These are phyloP conservation scores for Xerocomus amazonicus DNA, from an alignment of 1,284 basidiomycete species.

Conservation along the genomic window DNA sequence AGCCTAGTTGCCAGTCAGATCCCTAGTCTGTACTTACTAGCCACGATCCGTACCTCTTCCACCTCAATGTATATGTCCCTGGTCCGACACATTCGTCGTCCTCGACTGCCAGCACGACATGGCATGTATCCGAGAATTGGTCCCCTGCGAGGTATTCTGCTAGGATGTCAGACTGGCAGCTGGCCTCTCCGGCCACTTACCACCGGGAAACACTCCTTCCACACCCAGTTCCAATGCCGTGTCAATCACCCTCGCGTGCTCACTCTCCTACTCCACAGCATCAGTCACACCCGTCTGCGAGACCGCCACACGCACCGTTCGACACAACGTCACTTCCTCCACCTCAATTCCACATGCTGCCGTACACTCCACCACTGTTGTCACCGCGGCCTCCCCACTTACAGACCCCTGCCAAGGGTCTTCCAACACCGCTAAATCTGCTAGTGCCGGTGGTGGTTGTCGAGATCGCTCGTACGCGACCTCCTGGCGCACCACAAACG, in stretches of 20 bases:
- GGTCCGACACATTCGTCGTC: conserved; percentile 49
- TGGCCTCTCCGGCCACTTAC: conserved; percentile 22
- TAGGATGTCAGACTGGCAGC: background rate
- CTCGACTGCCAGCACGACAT: conserved; percentile 43
- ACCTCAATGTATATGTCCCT: conserved; percentile 58
- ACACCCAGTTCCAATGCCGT: conserved; percentile 37
- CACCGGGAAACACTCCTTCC: conserved; percentile 34
- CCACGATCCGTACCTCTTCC: conserved; percentile 54
- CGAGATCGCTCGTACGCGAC: conserved; percentile 46
- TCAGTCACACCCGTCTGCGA: background rate
- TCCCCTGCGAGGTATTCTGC: conserved; percentile 64
- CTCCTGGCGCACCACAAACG: conserved; percentile 50
- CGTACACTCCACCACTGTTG: conserved; percentile 46
- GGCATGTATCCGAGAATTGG: conserved; percentile 54
- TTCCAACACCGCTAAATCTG: conserved; percentile 57
- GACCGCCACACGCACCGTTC: conserved; percentile 39
- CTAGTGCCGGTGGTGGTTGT: conserved; percentile 27
- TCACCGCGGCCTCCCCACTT: conserved; percentile 55
- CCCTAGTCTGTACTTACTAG: background rate
- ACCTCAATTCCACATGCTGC: conserved; percentile 54
- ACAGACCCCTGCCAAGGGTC: conserved; percentile 49
- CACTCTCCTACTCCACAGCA: conserved; percentile 39
- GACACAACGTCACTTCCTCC: conserved; percentile 45
- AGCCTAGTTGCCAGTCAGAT: conserved; percentile 8
- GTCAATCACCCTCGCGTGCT: conserved; percentile 43